Evolutionary conservation across 306 rosid genomes (phyloP), one percentile per base, ranked within the genome.

Genomic region (Glycine tomentella): DNA sequence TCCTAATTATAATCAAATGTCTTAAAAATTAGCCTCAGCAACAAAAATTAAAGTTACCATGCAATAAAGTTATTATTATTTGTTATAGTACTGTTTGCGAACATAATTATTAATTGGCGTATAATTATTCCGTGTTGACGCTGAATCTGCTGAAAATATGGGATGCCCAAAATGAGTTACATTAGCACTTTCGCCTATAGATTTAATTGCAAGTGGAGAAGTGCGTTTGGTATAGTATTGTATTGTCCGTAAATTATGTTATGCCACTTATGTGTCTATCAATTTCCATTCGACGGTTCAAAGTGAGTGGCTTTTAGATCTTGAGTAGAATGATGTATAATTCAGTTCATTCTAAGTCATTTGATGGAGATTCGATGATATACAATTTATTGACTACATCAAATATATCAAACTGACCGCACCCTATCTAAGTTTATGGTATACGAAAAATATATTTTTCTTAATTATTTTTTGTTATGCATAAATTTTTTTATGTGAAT

Each of bases 121-220:
- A 36, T 13, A 14, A 64, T 40, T 12, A 64, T n/a, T 65, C 50
- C 72, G 72, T 66, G 51, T 66, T 66, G 72, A 66, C 51, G 0
- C 13, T 36, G 20, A 38, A 7, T 36, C 70, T n/a, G 25, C 31
- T 25, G 31, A 25, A 25, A 14, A 36, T 36, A 6, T 64, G 6
- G 45, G 15, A 13, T 0, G 6, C 33, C 12, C 65, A 8, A 56
- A 10, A 59, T 11, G 67, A 31, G 67, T 31, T 63, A 36, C 6
- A 1, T 15, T 7, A 15, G 34, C 67, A 61, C 44, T 61, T 61
- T 4, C 14, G 42, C 44, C 42, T 1, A 38, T 57, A 16, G 31
- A 57, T 57, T 8, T 57, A 12, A 17, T 53, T 53, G 16, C 8
- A n/a, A 3, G 1, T 11, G 10, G 7, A 62, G 16, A 62, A 62